phyloP scores from a whole-genome alignment of 2,329 filamentous ascomycete genomes.

The Hymenoscyphus salicellus region DNA sequence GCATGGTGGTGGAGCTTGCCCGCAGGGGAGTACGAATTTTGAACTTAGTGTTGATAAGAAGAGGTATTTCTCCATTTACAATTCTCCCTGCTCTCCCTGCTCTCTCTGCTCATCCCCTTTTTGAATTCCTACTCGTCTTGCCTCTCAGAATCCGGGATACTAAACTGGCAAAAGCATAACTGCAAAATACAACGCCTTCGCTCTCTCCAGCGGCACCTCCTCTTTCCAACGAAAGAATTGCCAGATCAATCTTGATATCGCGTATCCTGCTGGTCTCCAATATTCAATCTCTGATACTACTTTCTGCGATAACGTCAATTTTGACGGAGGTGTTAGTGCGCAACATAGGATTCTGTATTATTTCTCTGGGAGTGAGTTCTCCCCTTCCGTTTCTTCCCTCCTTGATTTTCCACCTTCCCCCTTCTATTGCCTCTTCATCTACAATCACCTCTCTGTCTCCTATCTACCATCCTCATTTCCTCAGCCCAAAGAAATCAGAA shows the following conservation, averaged over 20 bases:
- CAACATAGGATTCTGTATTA: constrained; percentile 8
- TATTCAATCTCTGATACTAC: constrained; percentile 8
- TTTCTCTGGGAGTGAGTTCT: constrained; percentile 11
- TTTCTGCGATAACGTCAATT: constrained; percentile 10
- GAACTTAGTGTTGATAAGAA: not conserved
- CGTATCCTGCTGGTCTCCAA: constrained; percentile 12
- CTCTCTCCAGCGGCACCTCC: not conserved
- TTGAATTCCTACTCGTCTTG: no score
- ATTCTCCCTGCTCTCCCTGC: no score
- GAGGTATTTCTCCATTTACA: not conserved
- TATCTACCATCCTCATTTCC: no score
- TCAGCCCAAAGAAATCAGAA: no score
- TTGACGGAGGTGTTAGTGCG: constrained; percentile 7
- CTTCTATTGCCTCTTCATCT: no score
- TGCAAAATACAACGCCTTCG: constrained; percentile 5
- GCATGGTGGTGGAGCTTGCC: constrained; percentile 7
- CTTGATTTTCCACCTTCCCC: no score
- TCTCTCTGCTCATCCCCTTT: not conserved
- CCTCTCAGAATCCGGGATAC: no score
- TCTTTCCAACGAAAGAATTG: constrained; percentile 10
- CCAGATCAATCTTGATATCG: constrained; percentile 13
- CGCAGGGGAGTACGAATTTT: constrained; percentile 3
- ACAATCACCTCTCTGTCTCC: no score
- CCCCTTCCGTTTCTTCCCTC: no score
- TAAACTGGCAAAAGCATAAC: not conserved